Evolutionary conservation across 169 alveolate genomes (phyloP), one percentile per base, ranked within the genome.

Genomic region (Babesia ovis): DNA sequence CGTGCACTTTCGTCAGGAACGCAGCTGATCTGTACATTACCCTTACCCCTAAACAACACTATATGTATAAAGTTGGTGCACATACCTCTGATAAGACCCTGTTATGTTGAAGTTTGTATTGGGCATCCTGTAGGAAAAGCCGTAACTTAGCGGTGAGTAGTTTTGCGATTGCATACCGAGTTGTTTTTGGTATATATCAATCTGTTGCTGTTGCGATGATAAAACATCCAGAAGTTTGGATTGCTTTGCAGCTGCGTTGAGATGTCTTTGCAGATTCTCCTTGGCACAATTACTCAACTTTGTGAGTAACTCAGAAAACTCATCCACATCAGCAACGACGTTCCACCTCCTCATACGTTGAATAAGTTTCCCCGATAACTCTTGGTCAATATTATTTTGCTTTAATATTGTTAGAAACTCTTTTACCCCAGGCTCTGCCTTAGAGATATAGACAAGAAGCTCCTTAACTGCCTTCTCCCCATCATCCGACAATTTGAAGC

Each of bases 1-100:
- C 71, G 83, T 29, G 83, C 61, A 27, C 87, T 72, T 45, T 89
- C 90, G 74, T 89, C 94, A 4, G 94, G 94, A 3, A 89, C 88
- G 42, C 94, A 89, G 62, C 80, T 70, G 35, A 89, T 54, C 32
- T 85, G 80, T n/a, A 89, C 31, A 53, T 81, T 83, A 54, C 84
- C 79, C 67, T 67, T 83, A 4, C 91, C 90, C 68, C 90, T 86
- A 32, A n/a, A 70, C 22, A 35, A 16, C 3, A 8, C 20, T 46
- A 0, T 11, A 14, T 20, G 11, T n/a, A 39, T 0, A 23, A 9
- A 22, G 11, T 35, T 0, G 37, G 46, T 39, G 39, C 11, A 74
- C 70, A 5, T 62, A 62, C 85, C 68, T 1, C 39, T 62, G 77
- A n/a, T 37, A 25, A 4, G 72, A 56, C 23, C 85, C 85, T 12